Base-by-base conservation (phyloP, 2,329 filamentous ascomycete genomes). In the Dothideomycetidae sp. region DNA sequence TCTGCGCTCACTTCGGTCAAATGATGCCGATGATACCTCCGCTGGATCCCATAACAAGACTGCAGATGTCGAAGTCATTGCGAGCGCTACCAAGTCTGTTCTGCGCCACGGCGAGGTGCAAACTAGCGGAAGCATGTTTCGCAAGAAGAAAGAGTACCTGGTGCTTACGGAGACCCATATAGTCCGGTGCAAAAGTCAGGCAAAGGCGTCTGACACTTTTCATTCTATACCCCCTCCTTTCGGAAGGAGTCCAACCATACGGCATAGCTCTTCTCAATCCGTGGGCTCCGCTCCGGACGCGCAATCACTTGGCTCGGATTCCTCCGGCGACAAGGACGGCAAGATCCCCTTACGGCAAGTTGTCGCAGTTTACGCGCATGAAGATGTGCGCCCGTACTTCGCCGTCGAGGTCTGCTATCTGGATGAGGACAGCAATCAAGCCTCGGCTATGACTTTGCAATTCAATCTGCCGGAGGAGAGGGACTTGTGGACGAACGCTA, bases 111-210 rank as follows among this genome's bases (percentile, higher is more conserved):
- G 77, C 26, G 77, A 80, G 51, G 72, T 81, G 11, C 76, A 81
- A 55, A 80, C 73, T 10, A 74, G 73, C 33, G 75, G 71, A 39
- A 71, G 72, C 42, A 72, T 81, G 66, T 78, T 81, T 57, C 65
- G 76, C 52, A 80, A 79, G 59, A 79, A 76, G 59, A 77, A 70
- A 55, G 76, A 81, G 53, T 82, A 78, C 48, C 60, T 82, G 38
- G 78, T 81, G 10, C 60, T 82, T 45, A 82, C 76, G 5, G 77
- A 81, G 45, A 71, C 68, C 4, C 73, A 81, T 53, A 58, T 82
- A 39, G 58, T 81, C 38, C 68, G 77, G 10, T 81, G 78, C 61
- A 79, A 81, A 54, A 78, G 62, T 48, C 73, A 79, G 46, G 59
- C 63, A 31, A 77, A 77, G 52, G 78, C 78, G 10, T 63, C 68